Evolutionary conservation across 257 asterid genomes (phyloP).

Genomic region (Solanum neorickii): DNA sequence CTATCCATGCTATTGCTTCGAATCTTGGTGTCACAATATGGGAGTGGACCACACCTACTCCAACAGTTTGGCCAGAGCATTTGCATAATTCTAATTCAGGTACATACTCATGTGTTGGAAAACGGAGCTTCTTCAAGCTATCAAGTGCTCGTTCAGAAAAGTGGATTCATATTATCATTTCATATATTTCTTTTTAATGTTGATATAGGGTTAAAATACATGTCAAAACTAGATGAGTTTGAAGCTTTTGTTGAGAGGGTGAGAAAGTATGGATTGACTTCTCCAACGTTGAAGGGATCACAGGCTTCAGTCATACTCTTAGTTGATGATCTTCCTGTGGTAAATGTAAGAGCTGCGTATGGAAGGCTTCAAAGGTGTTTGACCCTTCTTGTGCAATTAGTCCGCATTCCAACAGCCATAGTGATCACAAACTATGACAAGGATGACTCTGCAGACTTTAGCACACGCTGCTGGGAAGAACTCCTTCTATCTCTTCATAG

Average conservation of each 20-base stretch:
- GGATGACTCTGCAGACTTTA: constrained; percentile 55
- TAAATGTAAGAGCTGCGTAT: constrained; percentile 53
- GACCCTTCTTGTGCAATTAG: constrained; percentile 77
- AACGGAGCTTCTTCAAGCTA: neutral
- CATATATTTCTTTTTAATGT: neutral
- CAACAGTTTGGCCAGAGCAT: constrained; percentile 90
- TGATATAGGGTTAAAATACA: constrained; percentile 60
- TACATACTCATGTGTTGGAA: constrained; percentile 9
- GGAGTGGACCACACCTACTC: constrained; percentile 93
- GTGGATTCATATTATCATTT: neutral
- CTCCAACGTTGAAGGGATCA: constrained; percentile 38
- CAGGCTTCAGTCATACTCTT: constrained; percentile 44
- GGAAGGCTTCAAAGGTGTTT: constrained; percentile 62
- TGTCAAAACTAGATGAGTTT: constrained; percentile 89
- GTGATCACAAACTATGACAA: constrained; percentile 58
- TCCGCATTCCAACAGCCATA: constrained; percentile 73
- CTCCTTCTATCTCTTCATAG: constrained; percentile 65
- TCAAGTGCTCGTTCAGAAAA: neutral
- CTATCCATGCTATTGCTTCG: constrained; percentile 61
- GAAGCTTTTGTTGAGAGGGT: constrained; percentile 77
- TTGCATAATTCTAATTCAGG: constrained; percentile 76
- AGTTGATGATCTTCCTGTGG: constrained; percentile 91
- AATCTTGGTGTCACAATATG: constrained; percentile 63
- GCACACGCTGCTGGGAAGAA: constrained; percentile 64
- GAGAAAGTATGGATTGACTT: constrained; percentile 70